A percentile compares a stretch with the other conserved stretches of the same genome.
These are phyloP conservation scores for Solanum tacnaense DNA, from an alignment of 257 asterid genomes.

Conservation along the genomic window DNA sequence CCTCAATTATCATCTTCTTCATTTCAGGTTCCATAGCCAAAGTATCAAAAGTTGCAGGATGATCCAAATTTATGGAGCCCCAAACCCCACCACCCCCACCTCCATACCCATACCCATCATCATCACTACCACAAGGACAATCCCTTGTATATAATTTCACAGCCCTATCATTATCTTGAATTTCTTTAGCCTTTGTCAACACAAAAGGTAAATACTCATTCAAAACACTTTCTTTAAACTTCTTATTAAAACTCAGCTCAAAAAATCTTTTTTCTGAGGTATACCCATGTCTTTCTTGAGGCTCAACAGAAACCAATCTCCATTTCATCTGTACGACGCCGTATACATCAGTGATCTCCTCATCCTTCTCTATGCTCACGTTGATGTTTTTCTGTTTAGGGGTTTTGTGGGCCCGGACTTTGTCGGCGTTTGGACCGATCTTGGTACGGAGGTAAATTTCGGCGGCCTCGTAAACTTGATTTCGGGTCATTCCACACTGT, in stretches of 20 bases:
- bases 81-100: conserved; percentile 44
- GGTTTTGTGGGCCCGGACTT: conserved; percentile 40
- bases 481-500: conserved; percentile 41
- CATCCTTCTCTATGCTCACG: conserved; percentile 45
- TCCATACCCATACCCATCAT: conserved; percentile 31
- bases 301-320: conserved; percentile 44
- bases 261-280: conserved; percentile 38
- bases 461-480: conserved; percentile 59
- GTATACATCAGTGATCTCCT: conserved; percentile 28
- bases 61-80: conserved; percentile 63
- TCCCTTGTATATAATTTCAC: conserved; percentile 63
- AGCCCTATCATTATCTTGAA: conserved; percentile 27
- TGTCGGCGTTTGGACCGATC: conserved; percentile 37
- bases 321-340: conserved; percentile 25
- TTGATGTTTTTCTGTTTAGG: conserved; percentile 36
- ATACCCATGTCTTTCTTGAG: conserved; percentile 3
- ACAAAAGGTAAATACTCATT: conserved; percentile 49
- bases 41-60: conserved; percentile 61
- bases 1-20: conserved; percentile 43
- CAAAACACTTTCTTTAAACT: conserved; percentile 21
- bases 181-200: conserved; percentile 38
- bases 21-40: conserved; percentile 57
- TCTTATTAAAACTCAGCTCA: conserved; percentile 51
- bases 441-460: conserved; percentile 53
- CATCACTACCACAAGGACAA: conserved; percentile 19